Evolutionary conservation across 2,329 filamentous ascomycete genomes (phyloP), one percentile per base, ranked within the genome.

Genomic region (Talaromyces sp.): DNA sequence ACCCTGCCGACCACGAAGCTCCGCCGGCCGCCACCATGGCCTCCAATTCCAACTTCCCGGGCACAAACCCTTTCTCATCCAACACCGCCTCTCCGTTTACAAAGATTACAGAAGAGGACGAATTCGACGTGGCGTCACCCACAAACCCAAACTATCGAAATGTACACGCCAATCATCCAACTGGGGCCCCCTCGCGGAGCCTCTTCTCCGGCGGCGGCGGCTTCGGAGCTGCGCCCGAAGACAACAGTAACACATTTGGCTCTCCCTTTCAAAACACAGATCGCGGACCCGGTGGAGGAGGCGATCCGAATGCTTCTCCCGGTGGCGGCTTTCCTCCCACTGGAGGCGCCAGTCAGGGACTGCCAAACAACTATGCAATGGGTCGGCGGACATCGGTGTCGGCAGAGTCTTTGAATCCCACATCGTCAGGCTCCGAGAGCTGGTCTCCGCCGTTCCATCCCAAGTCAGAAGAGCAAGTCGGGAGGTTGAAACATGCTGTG

Each of bases 301-400:
- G 50, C 14, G 60, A 68, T 5, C 65, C 68, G 31, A 63, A 64
- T 34, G 67, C 68, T 60, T 65, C 64, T 27, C 65, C 66, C 12
- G 62, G 64, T 18, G 68, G 65, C 33, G 7, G 16, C 14, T 64
- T 68, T 59, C 72, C 73, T 60, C 70, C 72, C 60, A 69, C 65
- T n/a, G 52, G 40, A 1, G 69, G 65, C 42, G 63, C 64, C 50
- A 65, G 69, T 44, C 69, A 74, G 56, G 74, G 75, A 14, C 72
- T 96, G 72, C 95, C 95, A 61, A 89, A 86, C 68, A 93, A 98
- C 75, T 98, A 97, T 80, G 96, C 96, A 76, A 89, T 96, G 78
- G 90, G 87, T 69, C 90, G 95, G 66, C 91, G 95, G 70, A 97
- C 93, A 44, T 98, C 95, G 3, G 95, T 99, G 59, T 98, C 95